Conservation (phyloP, 805 yeast genomes). For the Candida ponderosae region DNA sequence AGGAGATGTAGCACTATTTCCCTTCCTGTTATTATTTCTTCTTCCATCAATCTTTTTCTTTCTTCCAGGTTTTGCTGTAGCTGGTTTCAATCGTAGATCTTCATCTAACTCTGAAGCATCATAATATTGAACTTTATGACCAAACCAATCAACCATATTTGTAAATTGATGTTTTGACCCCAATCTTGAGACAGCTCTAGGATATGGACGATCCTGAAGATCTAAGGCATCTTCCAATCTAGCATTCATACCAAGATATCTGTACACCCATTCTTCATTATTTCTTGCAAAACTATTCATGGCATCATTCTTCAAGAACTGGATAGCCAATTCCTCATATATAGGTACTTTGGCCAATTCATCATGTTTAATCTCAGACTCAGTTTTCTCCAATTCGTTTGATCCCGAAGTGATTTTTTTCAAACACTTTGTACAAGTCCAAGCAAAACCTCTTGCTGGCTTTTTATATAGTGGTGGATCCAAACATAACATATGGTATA, state of each 20-base stretch:
- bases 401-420: no score
- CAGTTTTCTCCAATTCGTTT: constrained; percentile 2
- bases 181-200: constrained; percentile 69
- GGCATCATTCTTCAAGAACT: constrained; percentile 41
- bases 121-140: constrained; percentile 59
- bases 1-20: background rate
- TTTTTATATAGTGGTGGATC: constrained; percentile 76
- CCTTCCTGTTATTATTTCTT: constrained; percentile 8
- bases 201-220: constrained; percentile 69
- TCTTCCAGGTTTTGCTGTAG: constrained; percentile 16
- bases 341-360: constrained; percentile 29
- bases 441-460: constrained; percentile 82
- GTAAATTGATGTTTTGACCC: constrained; percentile 71
- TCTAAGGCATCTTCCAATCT: constrained; percentile 72
- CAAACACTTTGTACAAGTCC: constrained; percentile 84
- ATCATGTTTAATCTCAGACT: constrained; percentile 1
- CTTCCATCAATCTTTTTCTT: constrained; percentile 19
- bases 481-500: constrained; percentile 75
- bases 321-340: constrained; percentile 50
- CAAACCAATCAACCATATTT: constrained; percentile 56
- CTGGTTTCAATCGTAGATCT: constrained; percentile 10
- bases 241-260: constrained; percentile 73
- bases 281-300: constrained; percentile 33
- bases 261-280: constrained; percentile 72
- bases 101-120: constrained; percentile 26